Evolutionary conservation across 129 eudicot genomes (phyloP).

Genomic region (Cynara cardunculus): DNA sequence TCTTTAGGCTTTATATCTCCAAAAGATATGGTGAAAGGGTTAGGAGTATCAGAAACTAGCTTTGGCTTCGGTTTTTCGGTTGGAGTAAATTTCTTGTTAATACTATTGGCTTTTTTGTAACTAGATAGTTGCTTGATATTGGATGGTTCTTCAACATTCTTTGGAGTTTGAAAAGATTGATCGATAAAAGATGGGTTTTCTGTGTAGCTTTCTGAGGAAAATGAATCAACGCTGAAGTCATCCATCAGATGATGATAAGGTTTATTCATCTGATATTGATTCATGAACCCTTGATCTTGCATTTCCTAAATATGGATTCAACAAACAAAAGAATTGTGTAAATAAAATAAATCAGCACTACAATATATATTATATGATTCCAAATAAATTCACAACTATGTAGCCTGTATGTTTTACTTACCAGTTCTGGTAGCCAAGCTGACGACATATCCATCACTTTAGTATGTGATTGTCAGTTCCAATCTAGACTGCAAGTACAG

Average conservation of each 20-base stretch:
- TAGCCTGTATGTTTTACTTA: background rate
- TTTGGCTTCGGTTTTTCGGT: slow-evolving; percentile 25
- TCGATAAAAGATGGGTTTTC: slow-evolving; percentile 32
- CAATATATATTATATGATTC: background rate
- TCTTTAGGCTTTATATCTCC: slow-evolving; percentile 40
- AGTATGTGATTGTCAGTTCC: background rate
- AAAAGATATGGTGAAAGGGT: slow-evolving; percentile 36
- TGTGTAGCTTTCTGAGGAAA: slow-evolving; percentile 41
- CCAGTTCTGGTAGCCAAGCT: slow-evolving; percentile 37
- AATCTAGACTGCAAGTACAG: slow-evolving; percentile 21
- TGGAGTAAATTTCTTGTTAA: slow-evolving; percentile 15
- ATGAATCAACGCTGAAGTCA: slow-evolving; percentile 38
- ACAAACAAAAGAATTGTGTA: slow-evolving; percentile 2
- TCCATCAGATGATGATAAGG: slow-evolving; percentile 38
- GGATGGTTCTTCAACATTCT: slow-evolving; percentile 17
- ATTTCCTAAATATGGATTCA: slow-evolving; percentile 27
- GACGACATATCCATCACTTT: slow-evolving; percentile 23
- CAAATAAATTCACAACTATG: background rate
- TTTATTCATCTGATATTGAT: slow-evolving; percentile 39
- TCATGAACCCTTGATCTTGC: slow-evolving; percentile 41
- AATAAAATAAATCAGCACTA: background rate
- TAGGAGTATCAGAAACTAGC: slow-evolving; percentile 19
- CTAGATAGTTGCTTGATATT: slow-evolving; percentile 16
- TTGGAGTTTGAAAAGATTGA: slow-evolving; percentile 35
- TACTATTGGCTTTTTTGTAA: slow-evolving; percentile 19